Percentiles rank a stretch among this genome's conserved stretches.
Evolutionary conservation across 129 eudicot species (phyloP).

Genomic region (Kitagawia praeruptora): DNA sequence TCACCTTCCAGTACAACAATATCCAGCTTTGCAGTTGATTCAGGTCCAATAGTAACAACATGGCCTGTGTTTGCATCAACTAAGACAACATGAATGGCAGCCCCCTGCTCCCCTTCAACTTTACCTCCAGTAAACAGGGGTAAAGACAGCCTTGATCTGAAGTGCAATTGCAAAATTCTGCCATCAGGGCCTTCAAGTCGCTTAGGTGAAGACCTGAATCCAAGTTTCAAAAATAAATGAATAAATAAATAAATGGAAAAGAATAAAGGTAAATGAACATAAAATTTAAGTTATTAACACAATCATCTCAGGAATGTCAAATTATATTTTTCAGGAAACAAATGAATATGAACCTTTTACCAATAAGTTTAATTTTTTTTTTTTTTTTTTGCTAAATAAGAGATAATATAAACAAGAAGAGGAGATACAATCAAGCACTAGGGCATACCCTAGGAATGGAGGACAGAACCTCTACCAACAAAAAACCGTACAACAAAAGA

Average conservation of each 20-base stretch:
- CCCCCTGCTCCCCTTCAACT: conserved; percentile 97
- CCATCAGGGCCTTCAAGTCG: conserved; percentile 84
- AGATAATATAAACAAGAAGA: no score
- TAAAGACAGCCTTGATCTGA: conserved; percentile 61
- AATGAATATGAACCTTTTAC: neutral
- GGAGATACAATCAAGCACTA: no score
- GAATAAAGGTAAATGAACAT: neutral
- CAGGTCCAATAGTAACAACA: conserved; percentile 68
- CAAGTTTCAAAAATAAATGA: neutral
- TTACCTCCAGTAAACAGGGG: conserved; percentile 90
- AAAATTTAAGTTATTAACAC: no score
- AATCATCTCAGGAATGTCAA: neutral
- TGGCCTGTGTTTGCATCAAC: conserved; percentile 59
- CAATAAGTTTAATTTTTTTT: neutral
- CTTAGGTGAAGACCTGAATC: conserved; percentile 67
- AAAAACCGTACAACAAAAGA: no score
- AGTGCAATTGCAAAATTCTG: conserved; percentile 68
- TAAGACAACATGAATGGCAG: conserved; percentile 67
- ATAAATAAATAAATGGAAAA: neutral
- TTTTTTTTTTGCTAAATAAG: no score
- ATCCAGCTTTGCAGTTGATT: conserved; percentile 68
- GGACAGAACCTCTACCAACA: no score
- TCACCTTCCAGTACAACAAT: conserved; percentile 87
- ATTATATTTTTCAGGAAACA: neutral
- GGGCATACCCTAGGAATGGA: no score